These are phyloP conservation scores for Erodium texanum DNA, from an alignment of 441 rosid species.

Conservation along the genomic window DNA sequence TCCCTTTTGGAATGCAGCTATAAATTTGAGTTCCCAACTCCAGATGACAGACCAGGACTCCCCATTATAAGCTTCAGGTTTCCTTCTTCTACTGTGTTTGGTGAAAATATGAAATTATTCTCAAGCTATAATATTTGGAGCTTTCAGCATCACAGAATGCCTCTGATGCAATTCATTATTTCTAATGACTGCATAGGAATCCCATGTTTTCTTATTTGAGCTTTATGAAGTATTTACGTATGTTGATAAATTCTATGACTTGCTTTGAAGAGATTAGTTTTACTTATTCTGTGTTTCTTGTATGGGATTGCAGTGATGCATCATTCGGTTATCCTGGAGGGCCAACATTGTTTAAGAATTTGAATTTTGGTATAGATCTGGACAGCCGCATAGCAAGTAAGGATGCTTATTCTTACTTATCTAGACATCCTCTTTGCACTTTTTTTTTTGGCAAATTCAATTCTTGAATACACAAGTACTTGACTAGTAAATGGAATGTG, in stretches of 20 bases:
- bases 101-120: conserved; percentile 11
- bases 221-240: conserved; percentile 4
- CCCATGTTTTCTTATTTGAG: not conserved
- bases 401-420: conserved; percentile 23
- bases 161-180: conserved; percentile 9
- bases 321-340: conserved; percentile 97
- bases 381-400: conserved; percentile 97
- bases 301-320: conserved; percentile 65
- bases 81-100: conserved; percentile 18
- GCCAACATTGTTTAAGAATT: conserved; percentile 69
- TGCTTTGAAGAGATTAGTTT: not conserved
- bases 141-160: not conserved
- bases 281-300: conserved; percentile 20
- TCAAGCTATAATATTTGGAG: not conserved
- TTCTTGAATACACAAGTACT: not conserved
- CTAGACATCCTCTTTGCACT: not conserved
- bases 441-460: not conserved
- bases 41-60: conserved; percentile 93
- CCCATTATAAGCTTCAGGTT: conserved; percentile 99
- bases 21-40: conserved; percentile 96
- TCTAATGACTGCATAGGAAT: not conserved
- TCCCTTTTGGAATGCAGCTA: conserved; percentile 50
- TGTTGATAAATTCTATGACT: conserved; percentile 3
- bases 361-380: conserved; percentile 94
- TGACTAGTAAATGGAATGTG: not conserved